Conservation (phyloP, 2,329 filamentous ascomycete species). For the Penicillium sp. region DNA sequence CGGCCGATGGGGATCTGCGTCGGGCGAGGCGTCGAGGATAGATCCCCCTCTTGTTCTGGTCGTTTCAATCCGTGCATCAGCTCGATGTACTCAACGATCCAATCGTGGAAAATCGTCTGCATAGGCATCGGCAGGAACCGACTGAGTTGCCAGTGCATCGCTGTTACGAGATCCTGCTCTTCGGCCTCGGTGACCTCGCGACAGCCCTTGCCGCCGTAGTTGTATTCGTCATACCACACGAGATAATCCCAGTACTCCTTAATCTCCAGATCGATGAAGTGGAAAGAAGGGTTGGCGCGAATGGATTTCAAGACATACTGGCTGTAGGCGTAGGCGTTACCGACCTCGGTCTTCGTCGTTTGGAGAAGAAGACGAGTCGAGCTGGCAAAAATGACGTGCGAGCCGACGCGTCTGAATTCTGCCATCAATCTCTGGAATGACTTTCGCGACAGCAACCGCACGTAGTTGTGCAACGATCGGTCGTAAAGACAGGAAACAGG, state of each 20-base stretch:
- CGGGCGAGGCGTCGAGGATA: slow-evolving; percentile 56
- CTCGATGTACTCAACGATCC: slow-evolving; percentile 91
- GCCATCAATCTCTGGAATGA: slow-evolving; percentile 96
- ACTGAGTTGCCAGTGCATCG: slow-evolving; percentile 98
- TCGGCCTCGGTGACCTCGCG: slow-evolving; percentile 72
- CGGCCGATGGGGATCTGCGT: slow-evolving; percentile 61
- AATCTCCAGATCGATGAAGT: slow-evolving; percentile 95
- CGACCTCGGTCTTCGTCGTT: slow-evolving; percentile 93
- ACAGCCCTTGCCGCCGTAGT: slow-evolving; percentile 93
- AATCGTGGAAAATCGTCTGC: slow-evolving; percentile 82
- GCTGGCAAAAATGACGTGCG: slow-evolving; percentile 91
- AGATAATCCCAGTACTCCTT: slow-evolving; percentile 99
- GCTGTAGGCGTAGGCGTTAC: slow-evolving; percentile 93
- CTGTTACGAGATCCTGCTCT: slow-evolving; percentile 75
- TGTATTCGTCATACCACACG: slow-evolving; percentile 98
- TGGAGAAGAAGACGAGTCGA: slow-evolving; percentile 85
- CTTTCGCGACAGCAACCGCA: slow-evolving; percentile 97
- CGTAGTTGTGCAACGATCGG: slow-evolving; percentile 88
- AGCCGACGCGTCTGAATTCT: slow-evolving; percentile 91
- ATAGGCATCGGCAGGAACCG: slow-evolving; percentile 79
- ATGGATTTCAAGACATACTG: slow-evolving; percentile 98
- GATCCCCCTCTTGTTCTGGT: slow-evolving; percentile 54
- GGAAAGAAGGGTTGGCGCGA: slow-evolving; percentile 89
- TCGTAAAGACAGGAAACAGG: slow-evolving; percentile 95
- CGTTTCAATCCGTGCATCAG: slow-evolving; percentile 87